A percentile compares a stretch with the other conserved stretches of the same genome.
phyloP scores from a whole-genome alignment of 768 basidiomycete genomes.

The Calocybe indica region DNA sequence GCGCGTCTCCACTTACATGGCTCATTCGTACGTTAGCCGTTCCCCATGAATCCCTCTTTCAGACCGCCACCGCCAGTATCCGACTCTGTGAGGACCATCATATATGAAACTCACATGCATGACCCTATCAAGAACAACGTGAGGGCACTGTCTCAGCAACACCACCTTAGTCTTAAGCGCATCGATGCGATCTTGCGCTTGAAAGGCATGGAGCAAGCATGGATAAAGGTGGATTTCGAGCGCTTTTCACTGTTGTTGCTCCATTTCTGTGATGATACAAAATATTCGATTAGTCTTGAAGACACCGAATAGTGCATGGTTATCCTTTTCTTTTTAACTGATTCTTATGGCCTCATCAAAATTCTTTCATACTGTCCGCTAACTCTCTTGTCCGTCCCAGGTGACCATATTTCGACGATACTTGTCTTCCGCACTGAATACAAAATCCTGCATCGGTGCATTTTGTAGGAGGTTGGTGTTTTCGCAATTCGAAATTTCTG shows the following conservation, averaged over 20 bases:
- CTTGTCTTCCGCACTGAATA: constrained; percentile 9
- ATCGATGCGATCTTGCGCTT: constrained; percentile 79
- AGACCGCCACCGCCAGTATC: constrained; percentile 75
- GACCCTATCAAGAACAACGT: constrained; percentile 52
- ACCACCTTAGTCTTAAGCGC: constrained; percentile 69
- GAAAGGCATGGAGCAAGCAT: constrained; percentile 69
- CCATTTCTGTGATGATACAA: constrained; percentile 41
- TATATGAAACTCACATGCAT: constrained; percentile 58
- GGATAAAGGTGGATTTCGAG: constrained; percentile 57
- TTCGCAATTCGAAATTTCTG: constrained; percentile 16
- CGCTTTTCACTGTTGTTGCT: constrained; percentile 9
- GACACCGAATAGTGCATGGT: constrained; percentile 58
- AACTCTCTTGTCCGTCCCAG: constrained; percentile 10
- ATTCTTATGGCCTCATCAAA: constrained; percentile 1
- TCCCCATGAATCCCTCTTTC: constrained; percentile 82
- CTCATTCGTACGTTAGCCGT: constrained; percentile 50
- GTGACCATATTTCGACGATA: constrained; percentile 9
- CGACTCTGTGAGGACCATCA: constrained; percentile 44
- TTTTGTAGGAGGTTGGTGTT: constrained; percentile 33
- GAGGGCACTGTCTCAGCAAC: constrained; percentile 52
- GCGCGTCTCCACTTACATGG: constrained; percentile 2
- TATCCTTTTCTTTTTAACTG: constrained; percentile 30
- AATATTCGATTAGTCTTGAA: constrained; percentile 92
- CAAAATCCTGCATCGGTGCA: neutral
- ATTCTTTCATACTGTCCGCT: neutral